Base-by-base conservation (phyloP, 2,329 filamentous ascomycete species). In the Bipolaris zeicola region DNA sequence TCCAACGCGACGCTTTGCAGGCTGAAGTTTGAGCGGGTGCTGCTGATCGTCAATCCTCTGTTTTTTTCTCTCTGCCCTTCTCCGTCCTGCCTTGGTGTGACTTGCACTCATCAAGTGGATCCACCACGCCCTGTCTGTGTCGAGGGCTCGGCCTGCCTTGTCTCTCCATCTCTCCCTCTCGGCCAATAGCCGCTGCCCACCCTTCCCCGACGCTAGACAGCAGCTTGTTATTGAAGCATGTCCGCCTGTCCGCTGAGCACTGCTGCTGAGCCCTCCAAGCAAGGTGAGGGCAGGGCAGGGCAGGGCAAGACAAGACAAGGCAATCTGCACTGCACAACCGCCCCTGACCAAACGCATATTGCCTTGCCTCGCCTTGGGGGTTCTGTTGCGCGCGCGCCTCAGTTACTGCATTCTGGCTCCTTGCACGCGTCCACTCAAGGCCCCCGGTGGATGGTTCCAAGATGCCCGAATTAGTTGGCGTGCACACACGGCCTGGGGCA, bases 321-420 rank as follows among this genome's bases (percentile, higher is more conserved):
- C 72, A 75, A 65, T 70, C 68, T 73, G 71, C 71, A 75, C 72
- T 66, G 67, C 72, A 74, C 64, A 60, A 55, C 67, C 8, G 65
- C 62, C 69, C 70, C 72, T 68, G 66, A 71, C 72, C 66, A 75
- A 73, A 75, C 72, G 71, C 71, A 68, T 66, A 69, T 71, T 61
- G 55, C 53, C 6, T n/a, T 59, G 38, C 37, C 37, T 11, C 10
- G 6, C 5, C 24, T 22, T 16, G 22, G 1, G 3, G 14, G 6
- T 3, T 24, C 3, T 28, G 22, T 18, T 50, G 63, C 60, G 57
- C 57, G 57, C 65, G 57, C 65, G 54, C 54, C 61, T 57, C 51
- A 33, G 46, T 58, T 52, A 50, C 48, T 60, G 54, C 58, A 52
- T 47, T 60, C 50, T 53, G 60, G 50, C 55, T 28, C 26, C 8